A percentile compares a stretch with the other conserved stretches of the same genome.
phyloP scores from a whole-genome alignment of 2,329 filamentous ascomycete genomes.

The Coniella lustricola region DNA sequence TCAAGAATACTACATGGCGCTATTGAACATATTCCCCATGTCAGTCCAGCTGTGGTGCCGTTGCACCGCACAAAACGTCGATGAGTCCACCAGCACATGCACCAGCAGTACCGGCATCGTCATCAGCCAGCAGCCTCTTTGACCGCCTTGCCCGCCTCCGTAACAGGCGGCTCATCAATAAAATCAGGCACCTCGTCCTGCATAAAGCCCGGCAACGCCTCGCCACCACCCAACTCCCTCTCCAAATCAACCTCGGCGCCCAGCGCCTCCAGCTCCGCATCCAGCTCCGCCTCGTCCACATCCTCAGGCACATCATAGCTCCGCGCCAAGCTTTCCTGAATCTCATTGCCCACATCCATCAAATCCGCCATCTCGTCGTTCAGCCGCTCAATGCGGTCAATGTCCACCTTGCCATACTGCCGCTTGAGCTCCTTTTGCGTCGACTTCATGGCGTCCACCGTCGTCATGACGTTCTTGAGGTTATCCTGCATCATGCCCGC shows the following conservation, averaged over 20 bases:
- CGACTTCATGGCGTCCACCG: slow-evolving; percentile 94
- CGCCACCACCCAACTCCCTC: slow-evolving; percentile 49
- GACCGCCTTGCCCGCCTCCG: slow-evolving; percentile 54
- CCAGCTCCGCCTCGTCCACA: slow-evolving; percentile 91
- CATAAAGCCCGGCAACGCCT: slow-evolving; percentile 74
- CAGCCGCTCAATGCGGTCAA: slow-evolving; percentile 94
- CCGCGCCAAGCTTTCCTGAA: slow-evolving; percentile 85
- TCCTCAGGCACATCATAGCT: slow-evolving; percentile 95
- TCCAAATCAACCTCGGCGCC: slow-evolving; percentile 93
- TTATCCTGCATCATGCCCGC: slow-evolving; percentile 98
- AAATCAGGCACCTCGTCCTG: slow-evolving; percentile 87
- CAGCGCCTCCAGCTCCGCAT: slow-evolving; percentile 91
- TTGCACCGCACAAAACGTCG: neutral
- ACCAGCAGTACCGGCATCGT: neutral
- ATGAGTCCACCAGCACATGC: neutral
- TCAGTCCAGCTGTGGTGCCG: too few species aligned
- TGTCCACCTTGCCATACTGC: slow-evolving; percentile 95
- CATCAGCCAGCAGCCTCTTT: slow-evolving; percentile 67
- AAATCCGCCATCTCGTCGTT: slow-evolving; percentile 99
- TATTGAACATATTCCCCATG: too few species aligned
- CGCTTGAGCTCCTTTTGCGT: slow-evolving; percentile 88
- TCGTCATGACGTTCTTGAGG: slow-evolving; percentile 96
- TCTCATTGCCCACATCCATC: slow-evolving; percentile 96
- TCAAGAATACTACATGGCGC: too few species aligned
- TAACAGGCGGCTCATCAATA: slow-evolving; percentile 81